Evolutionary conservation across 1,139 yeast species (phyloP), one percentile per base, ranked within the genome.

Genomic region (Sugiyamaella pinicola): DNA sequence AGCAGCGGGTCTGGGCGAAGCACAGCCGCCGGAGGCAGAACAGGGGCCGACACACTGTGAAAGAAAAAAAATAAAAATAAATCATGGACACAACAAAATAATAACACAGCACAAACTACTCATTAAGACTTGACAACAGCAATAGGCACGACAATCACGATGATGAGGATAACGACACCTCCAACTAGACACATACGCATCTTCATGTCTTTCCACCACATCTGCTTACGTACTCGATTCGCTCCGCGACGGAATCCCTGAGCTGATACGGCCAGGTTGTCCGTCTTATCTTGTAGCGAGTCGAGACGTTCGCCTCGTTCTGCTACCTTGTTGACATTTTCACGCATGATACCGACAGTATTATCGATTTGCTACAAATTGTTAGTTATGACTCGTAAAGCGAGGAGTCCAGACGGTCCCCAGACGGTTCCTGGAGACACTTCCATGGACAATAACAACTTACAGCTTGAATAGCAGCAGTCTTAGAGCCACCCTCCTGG

Each of bases 191-290:
- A 93, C 78, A 91, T 77, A 71, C 96, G 85, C 95, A 93, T 87
- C 77, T 93, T 93, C 82, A 95, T 81, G 71, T 93, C 97, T 73
- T 95, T 93, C 89, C 96, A 87, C 99, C 99, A 93, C 98, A 93
- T 93, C 69, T 90, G 96, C 73, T 91, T 95, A 75, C 99, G 87
- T 47, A 93, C 98, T 65, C 96, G 83, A 74, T 91, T 93, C 55
- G 99, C 99, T 40, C 97, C 96, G 70, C 96, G 82, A 71, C 96
- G 88, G 77, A 95, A 95, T 31, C 96, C 95, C 65, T 89, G 95
- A 6, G 99, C 99, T 50, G 91, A 82, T 51, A 85, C 89, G 39
- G 96, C 96, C 67, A 93, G 80, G 70, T 88, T 89, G 66, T 90
- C 96, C 13, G 98, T 95, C 71, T 91, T 88, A 70, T 88, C 95